Evolutionary conservation across 345 rosid genomes (phyloP), one percentile per base, ranked within the genome.

Genomic region (Eutrema japonicum): DNA sequence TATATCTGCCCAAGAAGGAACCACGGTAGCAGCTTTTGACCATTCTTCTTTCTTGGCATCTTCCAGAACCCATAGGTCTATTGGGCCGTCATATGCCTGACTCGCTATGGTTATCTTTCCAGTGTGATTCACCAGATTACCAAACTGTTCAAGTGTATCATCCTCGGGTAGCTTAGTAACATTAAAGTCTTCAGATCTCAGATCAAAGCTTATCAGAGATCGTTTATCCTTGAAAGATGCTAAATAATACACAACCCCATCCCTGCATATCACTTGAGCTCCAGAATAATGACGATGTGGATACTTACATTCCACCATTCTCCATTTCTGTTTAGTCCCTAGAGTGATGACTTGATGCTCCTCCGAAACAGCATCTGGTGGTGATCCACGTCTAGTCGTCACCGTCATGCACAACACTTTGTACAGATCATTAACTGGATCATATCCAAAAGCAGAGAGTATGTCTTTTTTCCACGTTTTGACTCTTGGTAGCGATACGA

Each of bases 341-440:
- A 42, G 5, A 42, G 46, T 42, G 46, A 42, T 42, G 11, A 42
- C 46, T 42, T 42, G 46, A 42, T 42, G 46, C 46, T 42, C 46
- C n/a, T 42, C 46, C 13, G 46, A 42, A n/a, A 42, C 1, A 22
- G 26, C 26, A 22, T 22, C 26, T 1, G 13, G 6, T 1, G 13
- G 6, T 36, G 2, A 6, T 32, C 51, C 51, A 47, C 51, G 51
- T 47, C 6, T 14, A 16, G 26, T 50, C 26, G 8, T 26, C 7
- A 30, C 10, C 26, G 62, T 56, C 42, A 56, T 35, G 11, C 10
- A 35, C 62, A 56, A 16, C 62, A 56, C 43, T 35, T 56, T 56
- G 62, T n/a, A 56, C 2, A 13, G 6, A 35, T 56, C 10, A 55
- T 35, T n/a, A n/a, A 55, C 41, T 5, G 37, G 41, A 32, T 55